Evolutionary conservation across 495 filamentous ascomycete genomes (phyloP).

Genomic region (Podospora fimiseda): DNA sequence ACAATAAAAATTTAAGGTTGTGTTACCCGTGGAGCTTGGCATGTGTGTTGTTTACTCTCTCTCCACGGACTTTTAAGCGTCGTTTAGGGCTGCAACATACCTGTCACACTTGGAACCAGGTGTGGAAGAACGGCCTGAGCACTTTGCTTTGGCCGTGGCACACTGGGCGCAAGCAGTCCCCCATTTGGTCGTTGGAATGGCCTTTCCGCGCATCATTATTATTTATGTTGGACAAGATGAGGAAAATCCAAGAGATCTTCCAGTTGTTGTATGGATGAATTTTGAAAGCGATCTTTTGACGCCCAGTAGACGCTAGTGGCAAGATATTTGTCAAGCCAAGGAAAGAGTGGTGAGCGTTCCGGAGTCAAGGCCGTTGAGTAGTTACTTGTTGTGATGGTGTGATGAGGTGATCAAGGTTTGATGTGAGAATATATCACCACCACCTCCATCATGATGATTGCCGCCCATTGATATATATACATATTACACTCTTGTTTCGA

Average conservation of each 20-base stretch:
- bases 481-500: background rate
- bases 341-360: background rate
- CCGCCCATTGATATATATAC: background rate
- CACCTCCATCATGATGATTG: background rate
- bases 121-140: conserved; percentile 2
- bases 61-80: too few relatives aligned
- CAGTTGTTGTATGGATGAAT: too few relatives aligned
- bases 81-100: background rate
- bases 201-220: conserved; percentile 1
- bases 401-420: background rate
- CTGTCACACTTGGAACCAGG: conserved; percentile 4
- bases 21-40: background rate
- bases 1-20: too few relatives aligned
- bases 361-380: too few relatives aligned
- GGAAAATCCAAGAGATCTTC: too few relatives aligned
- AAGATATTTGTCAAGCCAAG: background rate
- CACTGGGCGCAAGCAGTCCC: conserved; percentile 11
- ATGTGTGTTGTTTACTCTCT: background rate
- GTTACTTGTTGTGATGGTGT: background rate
- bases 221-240: too few relatives aligned
- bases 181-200: conserved; percentile 9
- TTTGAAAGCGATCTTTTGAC: too few relatives aligned
- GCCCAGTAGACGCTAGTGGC: background rate
- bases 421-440: background rate
- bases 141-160: conserved; percentile 10